Evolutionary conservation across 495 filamentous ascomycete genomes (phyloP).

Genomic region (Penicillium riverlandense): DNA sequence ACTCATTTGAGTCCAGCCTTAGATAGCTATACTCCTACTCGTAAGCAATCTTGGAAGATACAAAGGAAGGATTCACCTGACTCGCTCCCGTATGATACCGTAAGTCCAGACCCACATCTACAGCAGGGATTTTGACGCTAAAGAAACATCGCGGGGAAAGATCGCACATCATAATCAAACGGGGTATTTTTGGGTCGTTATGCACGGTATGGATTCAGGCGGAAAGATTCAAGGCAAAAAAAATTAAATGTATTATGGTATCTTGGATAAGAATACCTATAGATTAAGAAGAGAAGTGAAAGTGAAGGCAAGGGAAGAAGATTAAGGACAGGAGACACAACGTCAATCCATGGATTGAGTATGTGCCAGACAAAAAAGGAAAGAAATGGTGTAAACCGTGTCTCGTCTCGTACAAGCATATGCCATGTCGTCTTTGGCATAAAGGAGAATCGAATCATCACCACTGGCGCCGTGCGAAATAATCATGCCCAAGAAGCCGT

Average conservation of each 20-base stretch:
- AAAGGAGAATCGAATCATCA: constrained; percentile 8
- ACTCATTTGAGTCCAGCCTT: no score
- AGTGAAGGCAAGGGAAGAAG: constrained; percentile 1
- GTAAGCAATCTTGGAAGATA: no score
- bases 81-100: no score
- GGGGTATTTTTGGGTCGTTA: constrained; percentile 6
- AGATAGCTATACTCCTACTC: no score
- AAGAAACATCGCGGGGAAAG: constrained; percentile 16
- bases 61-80: no score
- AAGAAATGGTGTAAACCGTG: constrained; percentile 11
- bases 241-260: constrained; percentile 5
- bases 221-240: not conserved
- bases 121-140: constrained; percentile 10
- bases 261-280: not conserved
- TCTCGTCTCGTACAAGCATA: constrained; percentile 22
- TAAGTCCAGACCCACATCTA: constrained; percentile 4
- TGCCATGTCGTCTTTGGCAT: constrained; percentile 6
- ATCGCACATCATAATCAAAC: constrained; percentile 24
- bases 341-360: no score
- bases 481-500: constrained; percentile 7
- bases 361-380: not conserved
- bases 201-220: not conserved
- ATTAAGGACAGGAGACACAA: constrained; percentile 1
- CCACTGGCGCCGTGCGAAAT: constrained; percentile 15
- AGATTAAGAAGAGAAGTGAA: not conserved